Evolutionary conservation across 352 stramenopile genomes (phyloP), one percentile per base, ranked within the genome.

Genomic region (Globisporangium barbulae): DNA sequence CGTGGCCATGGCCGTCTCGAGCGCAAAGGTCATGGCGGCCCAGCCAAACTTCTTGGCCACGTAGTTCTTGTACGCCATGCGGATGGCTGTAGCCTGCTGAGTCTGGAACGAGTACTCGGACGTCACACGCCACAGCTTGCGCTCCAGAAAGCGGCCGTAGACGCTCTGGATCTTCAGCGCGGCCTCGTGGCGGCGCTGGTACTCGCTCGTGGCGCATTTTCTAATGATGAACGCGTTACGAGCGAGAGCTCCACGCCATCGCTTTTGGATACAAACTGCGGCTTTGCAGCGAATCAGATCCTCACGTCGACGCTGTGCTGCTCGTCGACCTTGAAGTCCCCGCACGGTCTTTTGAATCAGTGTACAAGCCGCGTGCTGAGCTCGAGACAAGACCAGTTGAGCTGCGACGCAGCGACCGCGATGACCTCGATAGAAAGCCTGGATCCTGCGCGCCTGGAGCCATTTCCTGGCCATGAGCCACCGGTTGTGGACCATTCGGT

Each of bases 41-140:
- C 82, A 91, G 55, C 72, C 76, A 30, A 90, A 89, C 63, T 91
- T 91, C 55, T 75, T 78, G 50, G 74, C 76, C 5, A 85, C 59
- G 49, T 85, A 88, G 61, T 85, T 80, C 44, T 73, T 76, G 64
- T 88, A 91, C 28, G 75, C 78, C 41, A 67, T 48, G 44, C 69
- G 73, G 47, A 89, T 83, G n/a, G 61, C 63, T 4, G 56, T 69
- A 15, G 63, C 78, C 6, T 72, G 59, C 17, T 75, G 55, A 8
- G 45, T 50, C 31, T 77, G 59, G 4, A 61, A 25, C 9, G 59
- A 21, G 21, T 70, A 48, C 12, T 61, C 12, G 3, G 50, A 13
- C 2, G 65, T 65, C 0, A 70, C 58, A 5, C 62, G 53, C 13
- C 59, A 64, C n/a, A 79, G 57, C 35, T 76, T 75, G 58, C 70